Percentiles rank a stretch among this genome's conserved stretches.
Evolutionary conservation across 805 yeast genomes (phyloP).

Genomic region (Monosporozyma servazzii): DNA sequence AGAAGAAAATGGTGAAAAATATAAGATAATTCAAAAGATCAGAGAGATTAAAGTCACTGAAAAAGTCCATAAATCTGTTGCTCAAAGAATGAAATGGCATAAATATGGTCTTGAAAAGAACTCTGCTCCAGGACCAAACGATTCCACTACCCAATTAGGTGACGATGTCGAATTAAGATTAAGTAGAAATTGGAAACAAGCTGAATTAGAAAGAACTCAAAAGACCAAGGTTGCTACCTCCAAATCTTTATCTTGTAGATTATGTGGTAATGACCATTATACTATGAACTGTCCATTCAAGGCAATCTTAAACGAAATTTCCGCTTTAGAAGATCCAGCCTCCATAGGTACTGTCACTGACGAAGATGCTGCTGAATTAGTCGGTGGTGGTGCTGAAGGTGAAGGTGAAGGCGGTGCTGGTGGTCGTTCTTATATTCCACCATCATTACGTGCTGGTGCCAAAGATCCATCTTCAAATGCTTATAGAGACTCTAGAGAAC

Average conservation of each 20-base stretch:
- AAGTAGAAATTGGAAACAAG: constrained; percentile 68
- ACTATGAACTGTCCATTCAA: constrained; percentile 93
- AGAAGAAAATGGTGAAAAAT: constrained; percentile 71
- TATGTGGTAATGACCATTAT: constrained; percentile 90
- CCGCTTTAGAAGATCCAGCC: constrained; percentile 32
- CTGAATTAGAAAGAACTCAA: constrained; percentile 57
- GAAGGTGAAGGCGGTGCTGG: constrained; percentile 26
- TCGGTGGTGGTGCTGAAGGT: constrained; percentile 19
- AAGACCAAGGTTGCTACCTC: constrained; percentile 37
- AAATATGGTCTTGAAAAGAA: constrained; percentile 77
- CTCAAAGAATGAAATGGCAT: constrained; percentile 79
- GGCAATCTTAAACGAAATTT: constrained; percentile 59
- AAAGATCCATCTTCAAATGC: constrained; percentile 35
- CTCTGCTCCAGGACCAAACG: constrained; percentile 77
- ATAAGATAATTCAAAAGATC: constrained; percentile 79
- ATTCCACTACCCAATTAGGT: constrained; percentile 79
- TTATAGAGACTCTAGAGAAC: constrained; percentile 41
- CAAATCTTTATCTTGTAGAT: constrained; percentile 62
- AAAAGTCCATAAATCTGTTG: constrained; percentile 75
- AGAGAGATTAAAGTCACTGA: constrained; percentile 69
- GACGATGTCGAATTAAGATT: constrained; percentile 72
- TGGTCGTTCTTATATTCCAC: constrained; percentile 49
- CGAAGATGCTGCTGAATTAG: constrained; percentile 25
- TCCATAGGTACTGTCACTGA: constrained; percentile 27
- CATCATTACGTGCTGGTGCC: constrained; percentile 39